Evolutionary conservation across 371 early-diverging fungal genomes (phyloP), one percentile per base, ranked within the genome.

Genomic region (Zychaea mexicana): DNA sequence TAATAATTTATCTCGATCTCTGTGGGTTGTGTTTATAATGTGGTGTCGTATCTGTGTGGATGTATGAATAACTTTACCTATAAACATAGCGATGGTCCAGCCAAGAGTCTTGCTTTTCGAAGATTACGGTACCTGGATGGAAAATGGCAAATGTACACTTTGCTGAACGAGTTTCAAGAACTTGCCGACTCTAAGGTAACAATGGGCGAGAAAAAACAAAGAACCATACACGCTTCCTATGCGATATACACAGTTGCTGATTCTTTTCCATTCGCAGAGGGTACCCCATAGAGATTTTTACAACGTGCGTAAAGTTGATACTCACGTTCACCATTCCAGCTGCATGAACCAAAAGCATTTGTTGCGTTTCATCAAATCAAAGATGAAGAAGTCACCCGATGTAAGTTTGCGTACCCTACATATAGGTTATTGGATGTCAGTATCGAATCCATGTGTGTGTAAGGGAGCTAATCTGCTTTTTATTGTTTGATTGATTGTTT

Each of bases 331-430:
- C 66, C 93, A 97, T 70, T 92, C 96, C 3, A 89, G 96, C 13
- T 95, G 96, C 65, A 98, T 99, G 98, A 99, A 99, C 78, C 96
- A 96, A 72, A 99, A 99, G 83, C 98, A 98, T 74, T 71, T 99
- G 62, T 77, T 99, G 26, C 94, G 98, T 30, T 99, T 98, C 67
- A 98, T 99, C 76, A 99, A 99, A 77, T 79, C 93, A 52, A 98
- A 98, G 79, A 82, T 99, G 77, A 91, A 91, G 78, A 94, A 89
- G 66, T 77, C 67, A 24, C 87, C 95, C 13, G 83, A 95, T 60
- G 91, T 88, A 77, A 76, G 82, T 64, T 17, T n/a, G n/a, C n/a
- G n/a, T n/a, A n/a, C n/a, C n/a, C n/a, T n/a, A n/a, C n/a, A n/a
- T n/a, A n/a, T n/a, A n/a, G n/a, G n/a, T n/a, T n/a, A n/a, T n/a